Base-by-base conservation (phyloP, 2,329 filamentous ascomycete species). In the Fusarium tricinctum region DNA sequence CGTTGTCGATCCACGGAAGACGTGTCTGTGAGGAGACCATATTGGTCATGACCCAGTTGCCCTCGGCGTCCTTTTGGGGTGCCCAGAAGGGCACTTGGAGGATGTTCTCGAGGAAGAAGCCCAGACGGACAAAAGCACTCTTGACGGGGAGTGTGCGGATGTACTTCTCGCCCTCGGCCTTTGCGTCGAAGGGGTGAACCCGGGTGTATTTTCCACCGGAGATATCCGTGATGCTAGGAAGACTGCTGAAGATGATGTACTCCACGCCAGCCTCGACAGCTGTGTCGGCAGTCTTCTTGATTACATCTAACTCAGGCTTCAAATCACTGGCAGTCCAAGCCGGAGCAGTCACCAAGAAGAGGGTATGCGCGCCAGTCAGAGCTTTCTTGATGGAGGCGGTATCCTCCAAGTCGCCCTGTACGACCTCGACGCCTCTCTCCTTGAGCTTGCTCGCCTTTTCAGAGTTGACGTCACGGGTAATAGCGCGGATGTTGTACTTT, bases 161-260 rank as follows among this genome's bases (percentile, higher is more conserved):
- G 65, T 88, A 86, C 26, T 77, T 58, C 67, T 87, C 85, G 1
- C 83, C 80, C 35, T 82, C 77, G 8, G 84, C 83, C 68, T 88
- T 88, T 55, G 75, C 77, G 58, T 88, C 86, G 51, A 88, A 88
- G 20, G 81, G 79, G 26, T 75, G 60, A 15, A 80, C 12, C 28
- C 77, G 1, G 72, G 72, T 58, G 26, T 79, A 77, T 19, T 68
- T 75, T 13, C 79, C 80, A 4, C 75, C 75, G 14, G 80, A 77
- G 2, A 81, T 56, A n/a, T 79, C 68, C 1, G 64, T 76, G 32
- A 77, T 58, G 8, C 78, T 71, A 4, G 78, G 74, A 17, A 82
- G 71, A 17, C 78, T 80, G 57, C 80, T 81, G 71, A 79, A 83
- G 51, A 83, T 77, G 35, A 81, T 70, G 51, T 81, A 78, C 54